Base-by-base conservation (phyloP, 768 basidiomycete genomes). In the Mrakia blollopis region DNA sequence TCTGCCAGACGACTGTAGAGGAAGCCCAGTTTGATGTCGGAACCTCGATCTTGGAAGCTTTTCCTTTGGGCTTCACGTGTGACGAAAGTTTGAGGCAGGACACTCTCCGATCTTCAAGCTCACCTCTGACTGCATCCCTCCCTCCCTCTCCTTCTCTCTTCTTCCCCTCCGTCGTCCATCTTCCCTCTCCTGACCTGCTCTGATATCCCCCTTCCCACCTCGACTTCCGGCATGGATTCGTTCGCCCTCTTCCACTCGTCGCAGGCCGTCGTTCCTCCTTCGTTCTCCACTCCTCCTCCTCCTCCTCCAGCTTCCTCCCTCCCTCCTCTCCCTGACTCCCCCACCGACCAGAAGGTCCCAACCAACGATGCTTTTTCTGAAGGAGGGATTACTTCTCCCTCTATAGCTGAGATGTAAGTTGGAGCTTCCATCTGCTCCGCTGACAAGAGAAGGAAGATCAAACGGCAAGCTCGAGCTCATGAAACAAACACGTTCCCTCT, bases 191-290 rank as follows among this genome's bases (percentile, higher is more conserved):
- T 30, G n/a, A 13, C 30, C 60, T n/a, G n/a, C 8, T 61, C n/a
- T 30, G n/a, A 61, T 16, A 6, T 16, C 16, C 32, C n/a, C 11
- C 60, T n/a, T 9, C 14, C 18, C 2, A 4, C 60, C n/a, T 30
- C 57, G 47, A 18, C 47, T 7, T 16, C 47, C 47, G 7, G 62
- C 32, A 63, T 63, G 62, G 62, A n/a, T 32, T 63, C 62, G 21
- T 3, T 63, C 3, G 21, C 30, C 7, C 30, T 30, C 18, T 30
- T 9, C 7, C n/a, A 28, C 57, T 57, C 57, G 57, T 57, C 57
- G 57, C 57, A n/a, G 57, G 57, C 14, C 57, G 57, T 63, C 35
- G 62, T 37, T 63, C 62, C 62, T 21, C 37, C 62, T n/a, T n/a
- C n/a, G n/a, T n/a, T 8, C n/a, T 25, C 9, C 30, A 32, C 5